These are phyloP conservation scores for Hippophae gyantsensis DNA, from an alignment of 306 rosid genomes.

Conservation along the genomic window DNA sequence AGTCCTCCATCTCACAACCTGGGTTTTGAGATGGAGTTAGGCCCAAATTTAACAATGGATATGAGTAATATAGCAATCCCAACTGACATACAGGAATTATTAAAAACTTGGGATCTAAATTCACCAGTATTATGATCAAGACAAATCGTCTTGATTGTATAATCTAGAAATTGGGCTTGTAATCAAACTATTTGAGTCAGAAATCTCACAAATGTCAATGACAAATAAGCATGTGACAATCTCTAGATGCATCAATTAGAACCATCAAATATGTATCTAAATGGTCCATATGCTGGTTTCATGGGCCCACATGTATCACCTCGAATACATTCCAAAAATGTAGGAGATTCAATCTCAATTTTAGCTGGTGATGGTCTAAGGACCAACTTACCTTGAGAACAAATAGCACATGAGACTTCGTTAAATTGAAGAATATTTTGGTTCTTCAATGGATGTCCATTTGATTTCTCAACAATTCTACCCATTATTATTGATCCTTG, in stretches of 20 bases:
- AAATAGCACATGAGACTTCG: neutral
- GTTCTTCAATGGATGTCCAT: neutral
- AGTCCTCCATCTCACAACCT: too few relatives aligned
- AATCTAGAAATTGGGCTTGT: neutral
- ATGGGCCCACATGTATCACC: neutral
- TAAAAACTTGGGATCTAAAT: constrained; percentile 3
- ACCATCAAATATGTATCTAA: neutral
- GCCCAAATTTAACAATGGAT: too few relatives aligned
- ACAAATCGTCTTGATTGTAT: neutral
- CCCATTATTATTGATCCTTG: neutral
- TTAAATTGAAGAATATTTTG: neutral
- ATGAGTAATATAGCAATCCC: neutral
- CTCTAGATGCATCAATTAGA: neutral
- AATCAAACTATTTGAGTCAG: neutral
- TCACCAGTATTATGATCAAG: neutral
- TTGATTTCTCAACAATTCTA: neutral
- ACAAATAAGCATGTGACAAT: neutral
- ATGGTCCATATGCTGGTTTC: constrained; percentile 1
- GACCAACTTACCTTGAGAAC: neutral
- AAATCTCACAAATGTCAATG: neutral
- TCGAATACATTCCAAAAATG: neutral
- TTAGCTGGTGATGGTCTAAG: neutral
- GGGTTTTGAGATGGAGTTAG: too few relatives aligned
- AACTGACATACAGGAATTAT: neutral
- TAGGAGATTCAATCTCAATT: neutral